These are phyloP conservation scores for Emergomyces orientalis DNA, from an alignment of 2,329 filamentous ascomycete genomes.

Conservation along the genomic window DNA sequence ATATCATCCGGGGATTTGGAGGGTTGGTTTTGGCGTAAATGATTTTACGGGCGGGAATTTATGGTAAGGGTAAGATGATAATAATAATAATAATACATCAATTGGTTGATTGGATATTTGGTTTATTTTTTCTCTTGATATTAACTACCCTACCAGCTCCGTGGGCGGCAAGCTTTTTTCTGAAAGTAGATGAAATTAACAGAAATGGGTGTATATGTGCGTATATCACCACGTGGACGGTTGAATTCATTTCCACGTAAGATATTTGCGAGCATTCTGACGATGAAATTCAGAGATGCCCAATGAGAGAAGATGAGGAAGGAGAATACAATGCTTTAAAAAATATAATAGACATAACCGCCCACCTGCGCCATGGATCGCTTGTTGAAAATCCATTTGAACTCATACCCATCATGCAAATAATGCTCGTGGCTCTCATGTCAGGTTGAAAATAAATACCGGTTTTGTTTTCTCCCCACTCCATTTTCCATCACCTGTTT, in stretches of 20 bases:
- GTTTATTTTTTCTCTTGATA: neutral
- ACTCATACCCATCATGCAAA: constrained; percentile 11
- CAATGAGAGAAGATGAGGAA: neutral
- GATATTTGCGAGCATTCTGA: constrained; percentile 6
- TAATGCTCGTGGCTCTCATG: constrained; percentile 10
- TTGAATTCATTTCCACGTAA: constrained; percentile 8
- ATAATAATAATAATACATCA: neutral
- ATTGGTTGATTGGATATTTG: too few species aligned
- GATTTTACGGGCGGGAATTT: too few species aligned
- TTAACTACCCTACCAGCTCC: neutral
- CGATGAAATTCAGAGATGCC: constrained; percentile 11
- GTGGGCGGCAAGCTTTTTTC: neutral
- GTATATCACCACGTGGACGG: neutral
- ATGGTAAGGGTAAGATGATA: neutral
- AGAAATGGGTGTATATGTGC: neutral
- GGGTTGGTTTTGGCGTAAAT: too few species aligned
- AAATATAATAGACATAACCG: constrained; percentile 4
- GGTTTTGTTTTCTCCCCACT: constrained; percentile 8
- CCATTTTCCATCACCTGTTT: constrained; percentile 5
- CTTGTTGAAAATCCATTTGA: constrained; percentile 20
- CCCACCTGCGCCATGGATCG: constrained; percentile 16
- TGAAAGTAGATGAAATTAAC: neutral
- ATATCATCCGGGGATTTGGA: neutral
- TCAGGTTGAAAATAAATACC: constrained; percentile 16
- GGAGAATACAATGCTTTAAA: constrained; percentile 1